These are phyloP conservation scores for Gossypium longicalyx DNA, from an alignment of 345 rosid species.

Conservation along the genomic window DNA sequence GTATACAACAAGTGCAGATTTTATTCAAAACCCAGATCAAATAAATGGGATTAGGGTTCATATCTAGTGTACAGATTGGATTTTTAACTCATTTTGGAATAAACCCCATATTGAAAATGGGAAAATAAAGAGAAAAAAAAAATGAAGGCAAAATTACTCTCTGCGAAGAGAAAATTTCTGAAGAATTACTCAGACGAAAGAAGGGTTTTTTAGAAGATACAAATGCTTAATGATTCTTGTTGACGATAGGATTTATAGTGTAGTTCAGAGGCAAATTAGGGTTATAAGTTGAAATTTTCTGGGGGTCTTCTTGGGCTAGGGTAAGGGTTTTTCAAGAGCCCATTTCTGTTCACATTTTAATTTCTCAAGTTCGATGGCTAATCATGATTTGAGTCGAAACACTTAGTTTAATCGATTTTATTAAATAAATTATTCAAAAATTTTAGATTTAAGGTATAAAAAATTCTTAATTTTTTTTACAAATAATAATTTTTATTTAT, in stretches of 20 bases:
- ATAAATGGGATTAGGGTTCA: conserved; percentile 23
- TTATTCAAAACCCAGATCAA: background rate
- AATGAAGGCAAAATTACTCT: background rate
- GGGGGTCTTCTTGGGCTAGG: background rate
- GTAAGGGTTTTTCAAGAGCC: background rate
- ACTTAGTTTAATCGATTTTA: too few relatives aligned
- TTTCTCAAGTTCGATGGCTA: too few relatives aligned
- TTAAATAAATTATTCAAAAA: too few relatives aligned
- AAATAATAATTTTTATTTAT: too few relatives aligned
- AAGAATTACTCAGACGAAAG: conserved; percentile 17
- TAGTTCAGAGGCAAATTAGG: background rate
- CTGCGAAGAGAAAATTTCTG: background rate
- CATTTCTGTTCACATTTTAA: background rate
- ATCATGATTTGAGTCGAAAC: too few relatives aligned
- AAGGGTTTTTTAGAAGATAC: background rate
- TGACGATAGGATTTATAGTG: background rate
- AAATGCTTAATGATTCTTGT: background rate
- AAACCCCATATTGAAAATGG: conserved; percentile 21
- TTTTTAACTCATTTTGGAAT: conserved; percentile 27
- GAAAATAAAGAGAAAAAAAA: background rate
- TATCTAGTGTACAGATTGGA: conserved; percentile 41
- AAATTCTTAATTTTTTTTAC: too few relatives aligned
- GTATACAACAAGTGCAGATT: conserved; percentile 25
- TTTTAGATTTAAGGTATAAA: too few relatives aligned
- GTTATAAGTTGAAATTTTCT: background rate